Evolutionary conservation across 1,284 basidiomycete species (phyloP).

Genomic region (Fomitopsis schrenkii): DNA sequence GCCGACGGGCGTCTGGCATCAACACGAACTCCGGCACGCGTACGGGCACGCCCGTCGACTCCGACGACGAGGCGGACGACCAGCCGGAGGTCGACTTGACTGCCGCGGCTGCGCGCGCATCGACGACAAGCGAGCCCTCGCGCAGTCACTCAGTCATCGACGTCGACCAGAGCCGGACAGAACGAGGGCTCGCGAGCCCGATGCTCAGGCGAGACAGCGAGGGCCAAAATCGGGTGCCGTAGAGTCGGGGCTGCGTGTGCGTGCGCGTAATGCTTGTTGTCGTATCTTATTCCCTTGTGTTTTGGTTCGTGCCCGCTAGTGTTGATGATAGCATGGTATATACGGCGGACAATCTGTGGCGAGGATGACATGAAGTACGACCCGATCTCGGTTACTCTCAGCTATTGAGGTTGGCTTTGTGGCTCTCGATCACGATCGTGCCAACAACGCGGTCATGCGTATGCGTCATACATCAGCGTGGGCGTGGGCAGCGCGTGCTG

Average conservation of each 20-base stretch:
- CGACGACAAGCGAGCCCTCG: conserved; percentile 6
- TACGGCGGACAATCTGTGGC: neutral
- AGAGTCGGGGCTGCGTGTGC: neutral
- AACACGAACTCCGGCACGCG: conserved; percentile 25
- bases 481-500: neutral
- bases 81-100: conserved; percentile 35
- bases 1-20: conserved; percentile 39
- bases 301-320: neutral
- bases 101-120: conserved; percentile 8
- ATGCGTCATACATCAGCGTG: neutral
- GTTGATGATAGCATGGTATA: neutral
- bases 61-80: conserved; percentile 44
- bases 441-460: no score
- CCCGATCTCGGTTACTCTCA: no score
- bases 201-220: conserved; percentile 44
- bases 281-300: conserved; percentile 5
- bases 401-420: no score
- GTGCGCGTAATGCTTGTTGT: neutral
- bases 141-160: conserved; percentile 26
- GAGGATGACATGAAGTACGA: no score
- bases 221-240: conserved; percentile 17
- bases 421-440: no score
- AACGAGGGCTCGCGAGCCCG: conserved; percentile 54
- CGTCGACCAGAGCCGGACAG: conserved; percentile 50
- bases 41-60: conserved; percentile 45